Conservation (phyloP, 169 alveolate genomes). For the Eimeria necatrix region DNA sequence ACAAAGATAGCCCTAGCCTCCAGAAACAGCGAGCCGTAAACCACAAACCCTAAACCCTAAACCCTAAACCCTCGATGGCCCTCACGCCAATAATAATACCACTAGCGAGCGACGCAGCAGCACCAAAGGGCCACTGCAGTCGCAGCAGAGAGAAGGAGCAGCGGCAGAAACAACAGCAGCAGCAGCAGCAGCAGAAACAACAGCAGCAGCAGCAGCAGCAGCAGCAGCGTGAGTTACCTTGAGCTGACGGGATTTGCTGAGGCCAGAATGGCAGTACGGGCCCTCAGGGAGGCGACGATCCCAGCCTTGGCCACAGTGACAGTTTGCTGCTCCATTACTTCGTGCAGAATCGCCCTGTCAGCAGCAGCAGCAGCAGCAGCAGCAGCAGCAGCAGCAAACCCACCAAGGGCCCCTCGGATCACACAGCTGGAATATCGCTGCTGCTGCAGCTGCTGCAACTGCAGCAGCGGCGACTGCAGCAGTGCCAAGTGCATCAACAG, state of each 20-base stretch:
- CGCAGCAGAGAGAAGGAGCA: neutral
- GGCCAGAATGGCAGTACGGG: conserved; percentile 99
- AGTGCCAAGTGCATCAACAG: too few relatives aligned
- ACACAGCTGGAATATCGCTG: too few relatives aligned
- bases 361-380: conserved; percentile 88
- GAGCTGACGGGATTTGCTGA: conserved; percentile 99
- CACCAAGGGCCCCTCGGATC: too few relatives aligned
- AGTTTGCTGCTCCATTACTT: conserved; percentile 99
- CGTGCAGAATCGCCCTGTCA: conserved; percentile 93
- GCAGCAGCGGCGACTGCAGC: too few relatives aligned
- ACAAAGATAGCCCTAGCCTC: neutral
- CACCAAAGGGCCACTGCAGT: neutral
- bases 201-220: neutral
- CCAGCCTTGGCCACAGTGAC: conserved; percentile 99
- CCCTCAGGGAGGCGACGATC: conserved; percentile 91
- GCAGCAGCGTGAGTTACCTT: conserved; percentile 96
- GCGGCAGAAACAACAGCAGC: neutral
- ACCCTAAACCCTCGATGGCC: neutral
- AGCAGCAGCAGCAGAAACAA: neutral
- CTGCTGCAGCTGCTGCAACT: too few relatives aligned
- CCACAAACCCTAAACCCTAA: neutral
- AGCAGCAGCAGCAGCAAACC: neutral
- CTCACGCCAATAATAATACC: neutral
- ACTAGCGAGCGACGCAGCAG: neutral
- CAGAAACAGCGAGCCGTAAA: neutral